Conservation (phyloP, 1,284 basidiomycete genomes). For the Cutaneotrichosporon daszewskae region DNA sequence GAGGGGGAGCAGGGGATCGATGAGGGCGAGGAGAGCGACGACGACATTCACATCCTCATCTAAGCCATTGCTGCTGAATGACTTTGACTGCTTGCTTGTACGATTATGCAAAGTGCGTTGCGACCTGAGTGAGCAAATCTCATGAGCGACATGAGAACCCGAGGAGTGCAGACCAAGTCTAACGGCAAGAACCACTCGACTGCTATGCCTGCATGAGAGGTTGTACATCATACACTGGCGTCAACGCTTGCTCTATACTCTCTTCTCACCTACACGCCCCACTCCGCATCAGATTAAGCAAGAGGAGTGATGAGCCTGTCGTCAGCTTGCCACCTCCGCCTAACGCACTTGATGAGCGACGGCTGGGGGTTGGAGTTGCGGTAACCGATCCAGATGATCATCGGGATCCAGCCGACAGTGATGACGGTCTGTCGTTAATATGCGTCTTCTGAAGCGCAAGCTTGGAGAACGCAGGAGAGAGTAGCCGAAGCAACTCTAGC, state of each 20-base stretch:
- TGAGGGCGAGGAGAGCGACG: slow-evolving; percentile 4
- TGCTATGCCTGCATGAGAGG: slow-evolving; percentile 19
- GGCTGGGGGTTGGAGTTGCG: slow-evolving; percentile 81
- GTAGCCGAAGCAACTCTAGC: background rate
- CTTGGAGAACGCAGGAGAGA: background rate
- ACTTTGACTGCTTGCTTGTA: too few species aligned
- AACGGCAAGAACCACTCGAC: background rate
- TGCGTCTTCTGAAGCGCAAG: background rate
- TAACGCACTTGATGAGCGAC: slow-evolving; percentile 80
- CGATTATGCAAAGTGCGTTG: too few species aligned
- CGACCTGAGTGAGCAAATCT: too few species aligned
- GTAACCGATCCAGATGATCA: slow-evolving; percentile 90
- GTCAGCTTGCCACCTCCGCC: slow-evolving; percentile 4
- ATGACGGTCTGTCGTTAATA: slow-evolving; percentile 61
- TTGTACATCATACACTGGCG: slow-evolving; percentile 9
- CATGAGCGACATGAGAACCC: too few species aligned
- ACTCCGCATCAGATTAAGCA: slow-evolving; percentile 58
- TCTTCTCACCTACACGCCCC: background rate
- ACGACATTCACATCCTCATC: slow-evolving; percentile 9
- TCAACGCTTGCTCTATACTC: background rate
- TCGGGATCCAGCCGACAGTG: slow-evolving; percentile 88
- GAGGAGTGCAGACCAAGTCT: too few species aligned
- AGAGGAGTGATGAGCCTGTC: slow-evolving; percentile 78
- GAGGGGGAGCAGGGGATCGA: slow-evolving; percentile 1
- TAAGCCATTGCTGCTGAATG: too few species aligned